These are phyloP conservation scores for Arabidopsis lyrata DNA, from an alignment of 441 rosid species.

Conservation along the genomic window DNA sequence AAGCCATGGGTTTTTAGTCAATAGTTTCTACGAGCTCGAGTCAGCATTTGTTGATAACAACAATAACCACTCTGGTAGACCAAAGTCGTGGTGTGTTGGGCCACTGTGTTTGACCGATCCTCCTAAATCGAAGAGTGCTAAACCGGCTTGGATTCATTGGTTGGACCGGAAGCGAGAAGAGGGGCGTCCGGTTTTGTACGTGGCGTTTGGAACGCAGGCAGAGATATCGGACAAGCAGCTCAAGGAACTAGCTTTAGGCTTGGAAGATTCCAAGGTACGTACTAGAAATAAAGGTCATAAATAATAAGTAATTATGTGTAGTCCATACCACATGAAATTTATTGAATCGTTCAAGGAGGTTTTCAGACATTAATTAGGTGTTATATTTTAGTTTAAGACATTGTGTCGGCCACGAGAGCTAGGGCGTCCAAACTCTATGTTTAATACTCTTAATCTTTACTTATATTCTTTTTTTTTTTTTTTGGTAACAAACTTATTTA, in stretches of 20 bases:
- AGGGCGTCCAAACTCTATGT: neutral
- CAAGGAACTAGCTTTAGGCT: constrained; percentile 58
- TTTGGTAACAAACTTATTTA: too few relatives aligned
- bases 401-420: too few relatives aligned
- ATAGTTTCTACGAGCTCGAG: neutral
- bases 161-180: constrained; percentile 57
- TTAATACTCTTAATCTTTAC: too few relatives aligned
- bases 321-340: too few relatives aligned
- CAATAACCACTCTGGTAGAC: neutral
- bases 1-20: neutral
- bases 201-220: constrained; percentile 80
- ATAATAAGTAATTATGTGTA: too few relatives aligned
- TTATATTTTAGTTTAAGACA: neutral
- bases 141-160: constrained; percentile 58
- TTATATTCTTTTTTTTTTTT: too few relatives aligned
- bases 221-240: constrained; percentile 55
- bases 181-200: constrained; percentile 62
- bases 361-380: neutral
- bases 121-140: constrained; percentile 5
- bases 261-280: constrained; percentile 57
- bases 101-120: constrained; percentile 59
- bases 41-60: neutral
- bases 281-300: too few relatives aligned
- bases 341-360: neutral
- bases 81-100: constrained; percentile 57